phyloP scores from a whole-genome alignment of 2,329 filamentous ascomycete genomes.

The Epichloe uncinata region DNA sequence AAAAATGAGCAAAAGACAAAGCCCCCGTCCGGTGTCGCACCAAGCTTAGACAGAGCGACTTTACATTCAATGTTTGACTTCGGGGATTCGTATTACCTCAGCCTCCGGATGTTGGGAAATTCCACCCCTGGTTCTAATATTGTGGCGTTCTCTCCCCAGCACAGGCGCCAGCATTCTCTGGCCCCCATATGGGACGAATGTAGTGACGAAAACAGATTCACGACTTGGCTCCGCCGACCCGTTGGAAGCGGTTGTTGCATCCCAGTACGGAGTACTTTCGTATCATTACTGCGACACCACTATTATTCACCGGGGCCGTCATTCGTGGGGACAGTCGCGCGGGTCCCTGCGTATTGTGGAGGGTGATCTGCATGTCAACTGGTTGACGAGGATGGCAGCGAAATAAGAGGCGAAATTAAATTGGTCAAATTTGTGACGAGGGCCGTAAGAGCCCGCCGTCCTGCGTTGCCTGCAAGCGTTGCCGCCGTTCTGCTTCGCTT shows the following conservation, averaged over 20 bases:
- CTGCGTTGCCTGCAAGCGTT: not conserved
- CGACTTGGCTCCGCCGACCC: not conserved
- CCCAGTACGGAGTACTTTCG: not conserved
- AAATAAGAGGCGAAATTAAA: constrained; percentile 10
- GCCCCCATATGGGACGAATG: not conserved
- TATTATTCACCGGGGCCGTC: not conserved
- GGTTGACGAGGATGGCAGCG: constrained; percentile 3
- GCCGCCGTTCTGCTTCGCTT: not conserved
- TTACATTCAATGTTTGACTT: not conserved
- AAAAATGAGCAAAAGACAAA: not conserved
- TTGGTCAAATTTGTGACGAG: not conserved
- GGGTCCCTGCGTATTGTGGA: not conserved
- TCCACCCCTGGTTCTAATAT: not conserved
- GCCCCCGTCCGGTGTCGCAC: not conserved
- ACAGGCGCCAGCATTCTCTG: not conserved
- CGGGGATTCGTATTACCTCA: constrained; percentile 1
- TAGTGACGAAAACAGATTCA: not conserved
- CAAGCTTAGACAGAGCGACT: not conserved
- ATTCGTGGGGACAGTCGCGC: not conserved
- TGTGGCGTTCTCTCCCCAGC: not conserved
- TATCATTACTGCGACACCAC: not conserved
- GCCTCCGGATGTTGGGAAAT: not conserved
- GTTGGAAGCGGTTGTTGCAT: not conserved
- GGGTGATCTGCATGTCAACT: constrained; percentile 7
- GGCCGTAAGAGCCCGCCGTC: not conserved